Percentiles rank a stretch among this genome's conserved stretches.
These are phyloP conservation scores for Angophora floribunda DNA, from an alignment of 345 rosid species.

Conservation along the genomic window DNA sequence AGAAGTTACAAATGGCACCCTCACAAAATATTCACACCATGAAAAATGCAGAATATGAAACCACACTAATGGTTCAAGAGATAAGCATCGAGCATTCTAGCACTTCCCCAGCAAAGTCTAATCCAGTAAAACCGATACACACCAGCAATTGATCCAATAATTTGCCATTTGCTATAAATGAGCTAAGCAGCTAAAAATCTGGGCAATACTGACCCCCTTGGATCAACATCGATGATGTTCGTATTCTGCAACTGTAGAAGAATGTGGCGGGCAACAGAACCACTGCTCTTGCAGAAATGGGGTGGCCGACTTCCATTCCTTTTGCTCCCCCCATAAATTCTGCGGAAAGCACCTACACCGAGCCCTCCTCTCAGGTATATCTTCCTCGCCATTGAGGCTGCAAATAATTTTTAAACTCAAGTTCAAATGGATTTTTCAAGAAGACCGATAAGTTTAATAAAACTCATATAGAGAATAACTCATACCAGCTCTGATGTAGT, in stretches of 20 bases:
- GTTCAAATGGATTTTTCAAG: background rate
- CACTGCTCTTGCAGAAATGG: slow-evolving; percentile 87
- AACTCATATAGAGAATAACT: background rate
- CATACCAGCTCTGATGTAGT: slow-evolving; percentile 69
- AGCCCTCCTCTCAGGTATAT: slow-evolving; percentile 83
- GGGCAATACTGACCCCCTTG: slow-evolving; percentile 43
- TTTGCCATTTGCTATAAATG: background rate
- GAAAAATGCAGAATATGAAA: background rate
- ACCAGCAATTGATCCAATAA: background rate
- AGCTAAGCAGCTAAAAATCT: background rate
- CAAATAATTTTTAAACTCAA: background rate
- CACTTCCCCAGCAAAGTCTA: background rate
- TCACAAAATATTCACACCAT: background rate
- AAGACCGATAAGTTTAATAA: background rate
- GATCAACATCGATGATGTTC: slow-evolving; percentile 57
- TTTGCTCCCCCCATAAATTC: slow-evolving; percentile 85
- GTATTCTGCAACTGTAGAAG: slow-evolving; percentile 68
- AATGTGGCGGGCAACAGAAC: slow-evolving; percentile 76
- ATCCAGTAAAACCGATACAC: background rate
- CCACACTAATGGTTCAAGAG: background rate
- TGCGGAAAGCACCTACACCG: slow-evolving; percentile 79
- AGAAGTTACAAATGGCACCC: background rate
- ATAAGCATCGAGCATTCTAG: background rate
- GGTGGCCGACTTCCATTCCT: slow-evolving; percentile 83
- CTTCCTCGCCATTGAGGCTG: slow-evolving; percentile 93